Percentiles rank a stretch among this genome's conserved stretches.
phyloP scores from a whole-genome alignment of 805 yeast genomes.

The Jamesozyma jinghongensis region DNA sequence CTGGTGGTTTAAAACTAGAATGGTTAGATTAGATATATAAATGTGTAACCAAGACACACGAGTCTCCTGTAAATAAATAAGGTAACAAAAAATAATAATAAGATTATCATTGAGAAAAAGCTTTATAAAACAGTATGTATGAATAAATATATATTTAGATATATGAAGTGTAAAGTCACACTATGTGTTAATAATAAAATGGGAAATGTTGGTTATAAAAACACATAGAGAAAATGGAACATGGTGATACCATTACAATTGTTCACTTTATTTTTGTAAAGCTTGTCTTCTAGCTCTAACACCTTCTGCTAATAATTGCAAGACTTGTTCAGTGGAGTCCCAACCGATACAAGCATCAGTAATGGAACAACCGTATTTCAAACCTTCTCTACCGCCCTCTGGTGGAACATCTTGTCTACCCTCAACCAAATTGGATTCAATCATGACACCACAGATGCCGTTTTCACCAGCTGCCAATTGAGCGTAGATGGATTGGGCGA shows the following conservation, averaged over 20 bases:
- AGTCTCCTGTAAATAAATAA: too few species aligned
- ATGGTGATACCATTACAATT: too few species aligned
- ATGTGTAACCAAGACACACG: too few species aligned
- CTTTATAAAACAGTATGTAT: too few species aligned
- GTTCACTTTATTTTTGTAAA: slow-evolving; percentile 12
- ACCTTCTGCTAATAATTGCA: slow-evolving; percentile 65
- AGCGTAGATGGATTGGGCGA: slow-evolving; percentile 64
- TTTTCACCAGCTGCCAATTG: slow-evolving; percentile 71
- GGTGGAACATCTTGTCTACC: slow-evolving; percentile 91
- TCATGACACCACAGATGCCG: slow-evolving; percentile 87
- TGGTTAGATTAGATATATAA: slow-evolving; percentile 2
- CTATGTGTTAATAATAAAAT: too few species aligned
- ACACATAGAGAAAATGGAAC: too few species aligned
- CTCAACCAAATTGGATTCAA: slow-evolving; percentile 83
- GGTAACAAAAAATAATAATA: too few species aligned
- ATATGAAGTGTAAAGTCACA: too few species aligned
- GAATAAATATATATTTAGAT: too few species aligned
- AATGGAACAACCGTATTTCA: slow-evolving; percentile 88
- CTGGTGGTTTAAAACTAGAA: background rate
- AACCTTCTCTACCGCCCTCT: slow-evolving; percentile 59
- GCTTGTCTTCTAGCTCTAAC: slow-evolving; percentile 64
- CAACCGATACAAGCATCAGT: slow-evolving; percentile 97
- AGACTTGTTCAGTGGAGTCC: slow-evolving; percentile 70
- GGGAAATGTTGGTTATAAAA: too few species aligned
- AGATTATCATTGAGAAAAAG: too few species aligned